These are phyloP conservation scores for Lojkania enalia DNA, from an alignment of 2,329 filamentous ascomycete genomes.

Conservation along the genomic window DNA sequence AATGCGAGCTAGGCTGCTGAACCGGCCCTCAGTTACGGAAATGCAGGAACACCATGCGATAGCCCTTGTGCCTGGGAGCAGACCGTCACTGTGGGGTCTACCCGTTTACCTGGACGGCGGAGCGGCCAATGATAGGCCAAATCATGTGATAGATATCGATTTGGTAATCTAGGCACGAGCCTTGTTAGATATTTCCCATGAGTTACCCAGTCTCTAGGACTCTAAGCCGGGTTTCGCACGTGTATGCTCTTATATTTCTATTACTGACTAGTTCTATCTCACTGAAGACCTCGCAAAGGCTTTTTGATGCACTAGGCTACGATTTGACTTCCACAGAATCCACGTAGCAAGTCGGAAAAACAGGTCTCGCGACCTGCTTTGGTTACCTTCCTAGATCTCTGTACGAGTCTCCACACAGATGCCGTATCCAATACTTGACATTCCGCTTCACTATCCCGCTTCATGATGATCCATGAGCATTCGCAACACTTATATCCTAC, in stretches of 20 bases:
- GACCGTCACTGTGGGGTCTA: background rate
- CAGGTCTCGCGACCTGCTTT: no score
- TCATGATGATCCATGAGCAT: background rate
- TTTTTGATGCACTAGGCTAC: background rate
- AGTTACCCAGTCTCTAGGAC: background rate
- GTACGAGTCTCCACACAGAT: background rate
- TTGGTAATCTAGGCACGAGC: background rate
- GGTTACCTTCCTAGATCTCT: no score
- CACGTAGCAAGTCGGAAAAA: no score
- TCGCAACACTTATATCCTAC: background rate
- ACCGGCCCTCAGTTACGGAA: no score
- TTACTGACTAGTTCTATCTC: background rate
- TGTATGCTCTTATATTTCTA: background rate
- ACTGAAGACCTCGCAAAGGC: background rate
- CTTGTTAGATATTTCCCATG: background rate
- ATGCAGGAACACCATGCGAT: background rate
- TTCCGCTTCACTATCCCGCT: background rate
- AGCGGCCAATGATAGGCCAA: background rate
- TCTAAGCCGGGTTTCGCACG: background rate
- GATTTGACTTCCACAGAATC: background rate
- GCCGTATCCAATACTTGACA: background rate
- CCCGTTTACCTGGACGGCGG: no score
- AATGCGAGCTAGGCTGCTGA: no score
- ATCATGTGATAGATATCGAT: background rate
- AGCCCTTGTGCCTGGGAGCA: no score